Base-by-base conservation (phyloP, 2,329 filamentous ascomycete species). In the Xylaria sp. region DNA sequence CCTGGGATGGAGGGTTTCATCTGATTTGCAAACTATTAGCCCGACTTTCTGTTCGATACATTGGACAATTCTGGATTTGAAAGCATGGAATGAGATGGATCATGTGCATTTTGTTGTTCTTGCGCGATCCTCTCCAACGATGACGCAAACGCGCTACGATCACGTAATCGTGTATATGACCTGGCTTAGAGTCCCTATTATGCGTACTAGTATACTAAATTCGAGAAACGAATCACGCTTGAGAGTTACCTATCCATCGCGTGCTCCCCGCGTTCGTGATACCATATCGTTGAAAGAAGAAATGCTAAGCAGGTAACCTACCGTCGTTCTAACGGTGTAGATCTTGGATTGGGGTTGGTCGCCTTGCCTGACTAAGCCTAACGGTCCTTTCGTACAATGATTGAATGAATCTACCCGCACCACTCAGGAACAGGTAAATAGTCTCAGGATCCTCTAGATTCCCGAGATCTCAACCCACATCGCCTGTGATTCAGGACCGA, bases 131-230 rank as follows among this genome's bases (percentile, higher is more conserved):
- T 32, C 55, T 56, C 60, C 64, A 46, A 48, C 3, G 5, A 70
- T 70, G 68, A 67, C 68, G 68, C 68, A 63, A 67, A 66, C 44
- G 46, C 55, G 6, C 1, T 9, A 28, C 13, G 28, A 55, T 59
- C 63, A 62, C 64, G 50, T 60, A 68, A 68, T 69, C 18, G 8
- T 48, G 20, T 57, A 41, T 52, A n/a, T 9, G 28, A 32, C 25
- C 23, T 13, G 6, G 15, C 51, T 18, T 9, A 25, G 13, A 54
- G 18, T 20, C 20, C 4, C 7, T 10, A 9, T 25, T 8, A 15
- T 15, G 18, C 23, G 12, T 54, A 54, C 12, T 6, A 10, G 13
- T 34, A 15, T 32, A 32, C 25, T 18, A 18, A n/a, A 48, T 1
- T 20, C 20, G 46, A 48, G 46, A 48, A 23, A 48, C 9, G 4